Evolutionary conservation across 2,329 filamentous ascomycete genomes (phyloP).

Genomic region (Pestalotiopsis sp.): DNA sequence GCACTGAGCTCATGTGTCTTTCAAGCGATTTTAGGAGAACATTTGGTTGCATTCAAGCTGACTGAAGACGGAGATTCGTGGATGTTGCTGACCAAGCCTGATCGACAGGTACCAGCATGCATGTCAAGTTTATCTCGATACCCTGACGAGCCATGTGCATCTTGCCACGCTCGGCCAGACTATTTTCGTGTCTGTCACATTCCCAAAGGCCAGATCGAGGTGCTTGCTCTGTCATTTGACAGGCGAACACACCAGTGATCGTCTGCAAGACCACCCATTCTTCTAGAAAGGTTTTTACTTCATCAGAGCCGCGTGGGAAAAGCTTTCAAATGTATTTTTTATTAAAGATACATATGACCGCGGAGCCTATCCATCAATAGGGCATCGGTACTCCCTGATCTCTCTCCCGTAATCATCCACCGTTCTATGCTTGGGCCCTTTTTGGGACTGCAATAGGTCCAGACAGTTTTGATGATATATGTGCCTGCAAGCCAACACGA

Average conservation of each 20-base stretch:
- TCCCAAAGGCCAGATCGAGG: not conserved
- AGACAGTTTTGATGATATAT: slow-evolving; percentile 71
- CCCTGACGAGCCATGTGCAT: no score
- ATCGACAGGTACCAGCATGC: not conserved
- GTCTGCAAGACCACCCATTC: not conserved
- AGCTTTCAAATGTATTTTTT: not conserved
- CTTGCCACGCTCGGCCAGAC: no score
- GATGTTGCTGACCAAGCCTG: not conserved
- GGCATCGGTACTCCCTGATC: slow-evolving; percentile 53
- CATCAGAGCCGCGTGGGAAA: not conserved
- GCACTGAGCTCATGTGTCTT: not conserved
- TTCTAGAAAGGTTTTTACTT: not conserved
- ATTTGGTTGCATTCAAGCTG: not conserved
- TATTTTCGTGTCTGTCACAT: not conserved
- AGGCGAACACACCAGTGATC: not conserved
- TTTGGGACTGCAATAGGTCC: slow-evolving; percentile 63
- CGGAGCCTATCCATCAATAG: slow-evolving; percentile 52
- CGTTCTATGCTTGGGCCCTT: slow-evolving; percentile 46
- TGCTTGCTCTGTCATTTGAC: not conserved
- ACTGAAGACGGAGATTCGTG: not conserved
- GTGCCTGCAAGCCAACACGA: slow-evolving; percentile 71
- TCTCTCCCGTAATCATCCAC: slow-evolving; percentile 44
- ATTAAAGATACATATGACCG: not conserved
- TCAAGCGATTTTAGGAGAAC: not conserved
- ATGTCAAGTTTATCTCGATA: not conserved